These are phyloP conservation scores for Cnidoscolus chayamansa DNA, from an alignment of 441 rosid species.

Conservation along the genomic window DNA sequence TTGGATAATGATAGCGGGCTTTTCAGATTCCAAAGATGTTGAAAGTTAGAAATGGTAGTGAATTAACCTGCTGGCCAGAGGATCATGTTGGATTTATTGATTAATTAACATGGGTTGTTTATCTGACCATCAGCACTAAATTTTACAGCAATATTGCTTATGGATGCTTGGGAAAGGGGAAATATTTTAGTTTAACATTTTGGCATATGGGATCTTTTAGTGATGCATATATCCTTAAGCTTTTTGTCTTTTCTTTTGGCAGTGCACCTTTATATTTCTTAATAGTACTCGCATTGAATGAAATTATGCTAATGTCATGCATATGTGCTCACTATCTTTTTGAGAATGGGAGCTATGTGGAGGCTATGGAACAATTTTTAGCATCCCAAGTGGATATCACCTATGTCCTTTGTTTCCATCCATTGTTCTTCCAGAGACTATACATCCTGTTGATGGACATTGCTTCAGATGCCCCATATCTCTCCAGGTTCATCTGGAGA, in stretches of 20 bases:
- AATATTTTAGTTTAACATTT: background rate
- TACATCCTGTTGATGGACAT: conserved; percentile 56
- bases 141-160: background rate
- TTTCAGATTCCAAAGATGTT: background rate
- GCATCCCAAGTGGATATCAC: conserved; percentile 97
- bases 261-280: background rate
- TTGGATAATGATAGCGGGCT: background rate
- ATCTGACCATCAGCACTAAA: background rate
- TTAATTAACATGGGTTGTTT: background rate
- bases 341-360: conserved; percentile 92
- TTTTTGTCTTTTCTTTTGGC: background rate
- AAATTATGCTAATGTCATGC: conserved; percentile 26
- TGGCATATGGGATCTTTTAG: background rate
- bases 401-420: conserved; percentile 89
- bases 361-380: conserved; percentile 96
- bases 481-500: conserved; percentile 80
- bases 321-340: conserved; percentile 96
- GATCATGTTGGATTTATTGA: conserved; percentile 2
- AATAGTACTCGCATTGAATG: background rate
- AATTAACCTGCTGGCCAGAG: background rate
- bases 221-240: background rate
- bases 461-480: conserved; percentile 56
- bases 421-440: conserved; percentile 73
- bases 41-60: background rate
- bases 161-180: background rate